A percentile compares a stretch with the other conserved stretches of the same genome.
phyloP scores from a whole-genome alignment of 345 rosid genomes.

The Citrus maxima region DNA sequence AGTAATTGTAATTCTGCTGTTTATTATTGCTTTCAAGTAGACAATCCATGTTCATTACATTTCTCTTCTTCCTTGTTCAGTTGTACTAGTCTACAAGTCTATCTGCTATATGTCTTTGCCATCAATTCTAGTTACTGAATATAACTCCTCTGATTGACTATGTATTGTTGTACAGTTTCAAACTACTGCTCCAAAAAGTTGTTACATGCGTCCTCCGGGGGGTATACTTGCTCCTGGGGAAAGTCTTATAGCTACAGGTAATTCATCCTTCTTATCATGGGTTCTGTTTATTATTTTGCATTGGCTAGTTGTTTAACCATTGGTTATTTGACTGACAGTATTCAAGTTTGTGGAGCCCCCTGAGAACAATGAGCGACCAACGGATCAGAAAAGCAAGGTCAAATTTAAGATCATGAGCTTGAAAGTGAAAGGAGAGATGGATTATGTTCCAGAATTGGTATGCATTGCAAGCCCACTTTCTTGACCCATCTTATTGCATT shows the following conservation, averaged over 20 bases:
- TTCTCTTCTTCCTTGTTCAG: not conserved
- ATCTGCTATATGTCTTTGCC: not conserved
- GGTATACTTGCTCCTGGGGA: conserved; percentile 70
- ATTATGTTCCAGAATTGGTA: conserved; percentile 79
- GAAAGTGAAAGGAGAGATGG: conserved; percentile 58
- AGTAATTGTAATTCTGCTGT: not conserved
- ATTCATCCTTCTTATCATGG: conserved; percentile 5
- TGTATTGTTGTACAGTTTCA: conserved; percentile 45
- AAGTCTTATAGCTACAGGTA: conserved; percentile 65
- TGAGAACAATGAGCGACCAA: conserved; percentile 58
- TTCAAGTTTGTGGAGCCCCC: conserved; percentile 82
- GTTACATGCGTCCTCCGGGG: conserved; percentile 83
- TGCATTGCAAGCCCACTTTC: conserved; percentile 7
- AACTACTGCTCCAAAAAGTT: conserved; percentile 80
- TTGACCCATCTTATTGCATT: not conserved
- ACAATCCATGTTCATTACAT: not conserved
- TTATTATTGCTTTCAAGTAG: not conserved
- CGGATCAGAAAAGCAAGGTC: conserved; percentile 56
- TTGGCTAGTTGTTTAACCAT: not conserved
- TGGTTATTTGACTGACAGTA: conserved; percentile 33
- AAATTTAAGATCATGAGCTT: conserved; percentile 80
- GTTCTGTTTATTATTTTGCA: not conserved
- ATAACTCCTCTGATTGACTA: not conserved
- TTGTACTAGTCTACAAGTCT: not conserved
- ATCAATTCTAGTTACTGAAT: not conserved